Conservation (phyloP, 2,329 filamentous ascomycete species). For the Emydomyces testavorans region DNA sequence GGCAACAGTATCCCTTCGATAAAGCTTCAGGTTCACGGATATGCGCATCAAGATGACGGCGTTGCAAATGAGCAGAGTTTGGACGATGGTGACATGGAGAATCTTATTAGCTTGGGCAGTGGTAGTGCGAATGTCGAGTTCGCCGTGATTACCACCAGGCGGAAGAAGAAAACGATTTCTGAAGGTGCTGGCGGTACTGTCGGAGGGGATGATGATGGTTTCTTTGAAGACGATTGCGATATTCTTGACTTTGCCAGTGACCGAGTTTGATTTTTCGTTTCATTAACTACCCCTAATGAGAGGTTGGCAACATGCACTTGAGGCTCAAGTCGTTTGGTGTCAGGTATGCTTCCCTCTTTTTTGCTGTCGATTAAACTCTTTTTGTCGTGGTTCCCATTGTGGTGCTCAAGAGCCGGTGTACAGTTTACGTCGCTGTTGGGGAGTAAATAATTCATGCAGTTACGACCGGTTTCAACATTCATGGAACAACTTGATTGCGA, state of each 20-base stretch:
- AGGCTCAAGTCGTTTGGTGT: not conserved
- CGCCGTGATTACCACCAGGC: slow-evolving; percentile 69
- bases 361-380: not conserved
- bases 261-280: slow-evolving; percentile 32
- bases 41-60: slow-evolving; percentile 28
- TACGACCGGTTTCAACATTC: not conserved
- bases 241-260: slow-evolving; percentile 72
- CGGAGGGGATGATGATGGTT: slow-evolving; percentile 49
- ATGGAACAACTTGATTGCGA: not conserved
- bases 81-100: slow-evolving; percentile 37
- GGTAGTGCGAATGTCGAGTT: slow-evolving; percentile 55
- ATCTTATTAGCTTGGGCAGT: slow-evolving; percentile 40
- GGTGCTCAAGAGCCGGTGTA: not conserved
- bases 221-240: slow-evolving; percentile 88
- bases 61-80: slow-evolving; percentile 23
- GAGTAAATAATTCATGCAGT: not conserved
- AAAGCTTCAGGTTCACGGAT: slow-evolving; percentile 37
- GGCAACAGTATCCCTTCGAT: slow-evolving; percentile 40
- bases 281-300: not conserved
- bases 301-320: not conserved
- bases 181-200: slow-evolving; percentile 24
- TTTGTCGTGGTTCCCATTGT: not conserved
- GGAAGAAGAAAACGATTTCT: slow-evolving; percentile 41
- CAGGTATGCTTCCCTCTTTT: not conserved
- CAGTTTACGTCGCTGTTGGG: not conserved